Base-by-base conservation (phyloP, 345 rosid genomes). In the Murraya koenigii region DNA sequence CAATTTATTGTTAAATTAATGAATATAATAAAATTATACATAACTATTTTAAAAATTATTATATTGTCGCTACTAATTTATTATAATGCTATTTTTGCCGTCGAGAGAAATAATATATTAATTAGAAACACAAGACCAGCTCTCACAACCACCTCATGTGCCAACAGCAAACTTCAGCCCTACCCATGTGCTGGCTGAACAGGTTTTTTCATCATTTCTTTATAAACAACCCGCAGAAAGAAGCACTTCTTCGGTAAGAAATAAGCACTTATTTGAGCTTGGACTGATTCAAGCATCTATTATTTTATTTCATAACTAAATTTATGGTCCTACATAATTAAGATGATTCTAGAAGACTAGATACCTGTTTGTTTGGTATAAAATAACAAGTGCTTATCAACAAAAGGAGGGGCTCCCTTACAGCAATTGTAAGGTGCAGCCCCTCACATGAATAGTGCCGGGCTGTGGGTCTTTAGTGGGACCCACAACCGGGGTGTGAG, bases 101-200 rank as follows among this genome's bases (percentile, higher is more conserved):
- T 33, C 8, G 4, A 17, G 33, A 5, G 41, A 63, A 14, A 7
- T 23, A 66, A n/a, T 66, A 66, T 44, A 44, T 44, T 44, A 23
- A 8, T 6, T 25, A 26, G 59, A 55, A 55, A 9, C 6, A 72
- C 13, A 14, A 13, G 32, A 60, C 67, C 17, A 39, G 15, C 9
- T 8, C 23, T 1, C 14, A 35, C 54, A 49, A 65, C 63, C 0
- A 32, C 26, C 19, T 32, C 78, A 8, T 66, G 71, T 75, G 54
- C 54, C 54, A 52, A 52, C 64, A 1, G 26, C 64, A 33, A 66
- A 65, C 61, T 23, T 14, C 1, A 64, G 71, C 23, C 72, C 64
- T 52, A 66, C 78, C 78, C 78, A 75, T 65, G 71, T 52, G 78
- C 69, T 64, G 55, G 72, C 69, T 64, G 55, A 39, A 5, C 35